Evolutionary conservation across 805 yeast species (phyloP), one percentile per base, ranked within the genome.

Genomic region (Nadsonia fulvescens): DNA sequence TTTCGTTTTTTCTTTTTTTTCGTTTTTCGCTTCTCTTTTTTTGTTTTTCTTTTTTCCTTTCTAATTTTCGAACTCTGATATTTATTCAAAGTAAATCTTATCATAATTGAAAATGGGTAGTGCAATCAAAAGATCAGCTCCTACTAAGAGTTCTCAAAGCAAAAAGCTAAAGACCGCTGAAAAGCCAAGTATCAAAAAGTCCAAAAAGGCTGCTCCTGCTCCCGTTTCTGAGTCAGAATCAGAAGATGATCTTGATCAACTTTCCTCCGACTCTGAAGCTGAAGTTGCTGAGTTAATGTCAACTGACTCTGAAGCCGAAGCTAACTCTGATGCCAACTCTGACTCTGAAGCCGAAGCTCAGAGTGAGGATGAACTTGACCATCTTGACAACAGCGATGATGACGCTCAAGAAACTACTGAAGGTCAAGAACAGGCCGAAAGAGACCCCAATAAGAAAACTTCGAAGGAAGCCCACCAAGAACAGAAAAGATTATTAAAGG

Each of bases 391-490:
- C 17, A 37, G 43, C 21, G 47, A 33, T 21, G 44, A 37, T 6
- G 45, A 32, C 7, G 35, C 31, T 8, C 37, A 40, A 12, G 61
- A 49, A 16, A 51, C 46, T 6, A 42, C 36, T 9, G 46, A 36
- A 7, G 54, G 42, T 16, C 44, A 40, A 5, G 54, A 47, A 8
- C 46, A 39, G 5, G n/a, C n/a, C n/a, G 46, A 43, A 9, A 49
- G 42, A 9, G 53, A 41, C 6, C 46, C 39, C 3, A 47, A 39
- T 8, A 47, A 41, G 7, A 48, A 48, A 13, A 36, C 66, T 1
- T 65, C 78, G 1, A 65, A 58, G 29, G 81, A 72, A 44, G 69
- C 66, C 38, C 91, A 79, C 45, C 71, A 71, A 15, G 93, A 79
- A 46, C 94, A 86, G 53, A 72, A 72, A 48, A 70, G 70, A 41